Percentiles rank a stretch among this genome's conserved stretches.
Evolutionary conservation across 306 rosid species (phyloP).

Genomic region (Trifolium subterraneum): DNA sequence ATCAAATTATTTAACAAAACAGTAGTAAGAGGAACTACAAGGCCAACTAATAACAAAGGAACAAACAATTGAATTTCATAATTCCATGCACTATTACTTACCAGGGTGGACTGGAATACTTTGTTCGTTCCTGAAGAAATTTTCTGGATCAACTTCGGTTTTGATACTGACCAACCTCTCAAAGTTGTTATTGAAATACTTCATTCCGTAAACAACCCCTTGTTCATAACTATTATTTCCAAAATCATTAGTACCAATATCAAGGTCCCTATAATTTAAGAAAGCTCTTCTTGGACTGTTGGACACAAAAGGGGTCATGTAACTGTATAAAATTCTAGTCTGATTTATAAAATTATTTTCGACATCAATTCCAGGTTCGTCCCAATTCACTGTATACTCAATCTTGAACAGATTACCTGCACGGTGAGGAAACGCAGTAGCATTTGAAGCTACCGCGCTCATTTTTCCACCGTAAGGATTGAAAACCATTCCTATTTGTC

Average conservation of each 20-base stretch:
- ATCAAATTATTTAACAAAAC: constrained; percentile 12
- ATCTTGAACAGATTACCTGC: constrained; percentile 53
- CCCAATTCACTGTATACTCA: constrained; percentile 53
- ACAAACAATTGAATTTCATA: constrained; percentile 23
- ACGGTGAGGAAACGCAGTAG: constrained; percentile 53
- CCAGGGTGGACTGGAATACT: constrained; percentile 47
- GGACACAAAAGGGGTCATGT: constrained; percentile 58
- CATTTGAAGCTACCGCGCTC: constrained; percentile 35
- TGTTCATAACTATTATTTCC: constrained; percentile 45
- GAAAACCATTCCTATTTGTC: constrained; percentile 51
- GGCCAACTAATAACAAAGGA: constrained; percentile 6
- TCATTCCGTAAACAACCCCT: constrained; percentile 52
- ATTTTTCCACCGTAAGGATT: constrained; percentile 61
- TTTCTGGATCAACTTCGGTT: constrained; percentile 51
- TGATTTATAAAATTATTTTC: constrained; percentile 37
- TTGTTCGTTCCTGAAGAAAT: constrained; percentile 56
- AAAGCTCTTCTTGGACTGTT: constrained; percentile 54
- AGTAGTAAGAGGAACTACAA: not conserved
- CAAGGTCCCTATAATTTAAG: constrained; percentile 56
- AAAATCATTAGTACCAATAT: constrained; percentile 52
- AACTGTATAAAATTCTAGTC: constrained; percentile 38
- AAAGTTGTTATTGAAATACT: constrained; percentile 50
- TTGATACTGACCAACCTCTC: constrained; percentile 53
- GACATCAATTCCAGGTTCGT: constrained; percentile 32
- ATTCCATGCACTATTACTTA: constrained; percentile 8